Conservation (phyloP, 345 rosid species). For the Rhodomyrtus tomentosa region DNA sequence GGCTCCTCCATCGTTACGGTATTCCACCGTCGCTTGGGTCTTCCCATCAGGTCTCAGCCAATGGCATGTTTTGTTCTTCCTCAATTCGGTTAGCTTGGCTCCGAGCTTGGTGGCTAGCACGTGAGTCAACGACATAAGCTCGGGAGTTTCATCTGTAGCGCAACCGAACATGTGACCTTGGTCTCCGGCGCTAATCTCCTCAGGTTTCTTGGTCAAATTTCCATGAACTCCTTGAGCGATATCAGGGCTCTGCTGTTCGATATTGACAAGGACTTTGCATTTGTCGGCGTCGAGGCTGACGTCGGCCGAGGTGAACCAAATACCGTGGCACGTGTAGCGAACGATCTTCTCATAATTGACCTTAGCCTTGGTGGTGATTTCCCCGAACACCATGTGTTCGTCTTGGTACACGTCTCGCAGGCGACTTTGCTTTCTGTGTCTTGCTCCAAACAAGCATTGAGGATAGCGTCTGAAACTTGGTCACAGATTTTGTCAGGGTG, state of each 20-base stretch:
- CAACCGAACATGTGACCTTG: slow-evolving; percentile 22
- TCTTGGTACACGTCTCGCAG: slow-evolving; percentile 16
- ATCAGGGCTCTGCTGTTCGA: slow-evolving; percentile 15
- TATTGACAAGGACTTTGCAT: slow-evolving; percentile 15
- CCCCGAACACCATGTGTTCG: slow-evolving; percentile 16
- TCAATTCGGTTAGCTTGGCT: slow-evolving; percentile 9
- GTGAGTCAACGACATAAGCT: slow-evolving; percentile 16
- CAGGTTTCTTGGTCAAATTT: slow-evolving; percentile 11
- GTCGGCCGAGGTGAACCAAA: slow-evolving; percentile 8
- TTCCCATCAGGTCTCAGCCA: slow-evolving; percentile 22
- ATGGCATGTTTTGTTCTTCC: slow-evolving; percentile 15
- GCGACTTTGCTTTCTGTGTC: slow-evolving; percentile 16
- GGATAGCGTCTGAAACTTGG: slow-evolving; percentile 15
- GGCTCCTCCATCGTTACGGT: slow-evolving; percentile 15
- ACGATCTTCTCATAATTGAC: slow-evolving; percentile 14
- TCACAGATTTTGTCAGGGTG: slow-evolving; percentile 16
- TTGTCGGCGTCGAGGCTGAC: slow-evolving; percentile 10
- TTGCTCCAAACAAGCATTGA: slow-evolving; percentile 16
- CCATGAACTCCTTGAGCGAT: slow-evolving; percentile 15
- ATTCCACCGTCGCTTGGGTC: slow-evolving; percentile 19
- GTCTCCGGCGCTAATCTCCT: slow-evolving; percentile 14
- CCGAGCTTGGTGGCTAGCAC: slow-evolving; percentile 18
- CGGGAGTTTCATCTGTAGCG: slow-evolving; percentile 18
- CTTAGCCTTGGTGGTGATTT: slow-evolving; percentile 19
- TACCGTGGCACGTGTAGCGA: slow-evolving; percentile 10